Percentiles rank a stretch among this genome's conserved stretches.
phyloP scores from a whole-genome alignment of 257 asterid species.

The Penstemon newberryi region DNA sequence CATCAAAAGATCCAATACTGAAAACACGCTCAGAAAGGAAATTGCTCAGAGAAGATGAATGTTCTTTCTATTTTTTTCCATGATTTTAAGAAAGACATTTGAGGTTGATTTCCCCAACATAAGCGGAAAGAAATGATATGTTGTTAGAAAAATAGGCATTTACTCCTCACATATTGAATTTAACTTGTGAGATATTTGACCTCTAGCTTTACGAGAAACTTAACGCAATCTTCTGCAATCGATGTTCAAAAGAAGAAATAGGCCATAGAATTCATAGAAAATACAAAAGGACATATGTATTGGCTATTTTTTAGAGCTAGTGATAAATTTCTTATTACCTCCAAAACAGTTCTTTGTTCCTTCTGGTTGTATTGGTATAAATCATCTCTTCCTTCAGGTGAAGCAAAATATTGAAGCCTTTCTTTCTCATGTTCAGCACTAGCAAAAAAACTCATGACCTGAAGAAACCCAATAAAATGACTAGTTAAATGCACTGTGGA shows the following conservation, averaged over 20 bases:
- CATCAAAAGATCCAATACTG: not conserved
- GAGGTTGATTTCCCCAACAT: slow-evolving; percentile 1
- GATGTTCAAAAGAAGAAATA: not conserved
- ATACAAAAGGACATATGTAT: slow-evolving; percentile 17
- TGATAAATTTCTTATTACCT: slow-evolving; percentile 48
- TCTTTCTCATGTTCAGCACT: slow-evolving; percentile 91
- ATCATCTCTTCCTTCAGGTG: slow-evolving; percentile 98
- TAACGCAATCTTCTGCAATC: slow-evolving; percentile 4
- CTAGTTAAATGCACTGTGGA: not conserved
- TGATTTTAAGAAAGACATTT: not conserved
- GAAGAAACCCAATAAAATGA: slow-evolving; percentile 28
- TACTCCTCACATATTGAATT: slow-evolving; percentile 21
- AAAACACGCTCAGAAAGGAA: not conserved
- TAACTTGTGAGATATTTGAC: slow-evolving; percentile 20
- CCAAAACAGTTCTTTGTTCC: slow-evolving; percentile 90
- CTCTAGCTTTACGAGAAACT: slow-evolving; percentile 18
- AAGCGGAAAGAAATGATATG: not conserved
- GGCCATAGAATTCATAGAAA: slow-evolving; percentile 12
- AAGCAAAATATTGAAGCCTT: slow-evolving; percentile 83
- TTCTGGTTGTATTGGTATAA: slow-evolving; percentile 90
- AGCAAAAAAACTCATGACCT: slow-evolving; percentile 94
- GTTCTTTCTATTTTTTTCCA: not conserved
- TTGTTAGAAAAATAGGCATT: not conserved
- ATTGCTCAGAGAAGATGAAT: not conserved
- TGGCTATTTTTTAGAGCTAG: slow-evolving; percentile 3